Evolutionary conservation across 1,139 yeast species (phyloP).

Genomic region (Yamadazyma diddensiae): DNA sequence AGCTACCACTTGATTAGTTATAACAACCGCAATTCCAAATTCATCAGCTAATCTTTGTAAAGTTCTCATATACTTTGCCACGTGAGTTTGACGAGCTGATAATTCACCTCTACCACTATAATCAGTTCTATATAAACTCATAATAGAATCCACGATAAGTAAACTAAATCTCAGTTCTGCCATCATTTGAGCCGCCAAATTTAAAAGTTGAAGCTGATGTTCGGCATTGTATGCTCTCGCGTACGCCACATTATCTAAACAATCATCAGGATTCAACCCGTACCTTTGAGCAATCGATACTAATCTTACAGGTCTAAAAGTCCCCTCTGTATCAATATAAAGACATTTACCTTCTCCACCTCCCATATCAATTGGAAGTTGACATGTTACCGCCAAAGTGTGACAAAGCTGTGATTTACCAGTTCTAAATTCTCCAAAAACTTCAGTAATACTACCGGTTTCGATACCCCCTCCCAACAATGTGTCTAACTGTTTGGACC

Average conservation of each 20-base stretch:
- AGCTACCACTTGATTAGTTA: slow-evolving; percentile 97
- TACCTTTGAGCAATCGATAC: slow-evolving; percentile 89
- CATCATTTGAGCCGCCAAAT: slow-evolving; percentile 96
- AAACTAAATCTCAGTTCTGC: slow-evolving; percentile 80
- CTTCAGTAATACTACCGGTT: slow-evolving; percentile 95
- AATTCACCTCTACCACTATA: slow-evolving; percentile 95
- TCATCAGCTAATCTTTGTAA: slow-evolving; percentile 94
- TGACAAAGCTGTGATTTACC: slow-evolving; percentile 98
- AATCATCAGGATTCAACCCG: slow-evolving; percentile 92
- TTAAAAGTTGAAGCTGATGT: slow-evolving; percentile 83
- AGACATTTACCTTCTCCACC: slow-evolving; percentile 99
- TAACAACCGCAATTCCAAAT: slow-evolving; percentile 97
- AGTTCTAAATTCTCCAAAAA: slow-evolving; percentile 96
- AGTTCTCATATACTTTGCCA: slow-evolving; percentile 89
- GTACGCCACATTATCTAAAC: slow-evolving; percentile 93
- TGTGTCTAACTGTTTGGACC: slow-evolving; percentile 91
- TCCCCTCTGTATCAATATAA: slow-evolving; percentile 95
- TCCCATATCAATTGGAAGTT: slow-evolving; percentile 94
- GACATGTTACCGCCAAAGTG: slow-evolving; percentile 95
- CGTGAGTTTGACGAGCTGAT: slow-evolving; percentile 91
- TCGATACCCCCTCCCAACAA: slow-evolving; percentile 95
- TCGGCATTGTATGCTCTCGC: slow-evolving; percentile 98
- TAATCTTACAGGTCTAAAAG: slow-evolving; percentile 88
- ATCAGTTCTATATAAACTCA: slow-evolving; percentile 95
- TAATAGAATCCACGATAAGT: slow-evolving; percentile 89